These are phyloP conservation scores for Annulohypoxylon maeteangense DNA, from an alignment of 495 filamentous ascomycete genomes.

Conservation along the genomic window DNA sequence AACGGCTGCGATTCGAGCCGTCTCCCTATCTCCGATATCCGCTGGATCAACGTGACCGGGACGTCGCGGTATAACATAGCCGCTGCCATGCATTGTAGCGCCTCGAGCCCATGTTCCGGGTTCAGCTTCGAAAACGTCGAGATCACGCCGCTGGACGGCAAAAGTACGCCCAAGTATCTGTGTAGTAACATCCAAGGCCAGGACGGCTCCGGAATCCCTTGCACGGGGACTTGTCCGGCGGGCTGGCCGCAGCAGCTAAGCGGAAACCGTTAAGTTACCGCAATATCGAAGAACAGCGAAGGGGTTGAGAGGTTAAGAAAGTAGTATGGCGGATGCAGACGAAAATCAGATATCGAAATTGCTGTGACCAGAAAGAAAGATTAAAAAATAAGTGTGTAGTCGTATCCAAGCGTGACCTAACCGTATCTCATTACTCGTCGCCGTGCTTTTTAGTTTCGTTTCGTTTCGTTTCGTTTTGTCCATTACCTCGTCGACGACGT, in stretches of 20 bases:
- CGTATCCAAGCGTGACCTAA: background rate
- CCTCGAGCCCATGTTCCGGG: slow-evolving; percentile 58
- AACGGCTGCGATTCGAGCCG: slow-evolving; percentile 62
- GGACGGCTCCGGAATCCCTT: slow-evolving; percentile 49
- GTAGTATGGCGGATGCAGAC: background rate
- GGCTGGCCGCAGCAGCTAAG: slow-evolving; percentile 57
- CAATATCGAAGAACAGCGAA: background rate
- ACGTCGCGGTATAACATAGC: slow-evolving; percentile 66
- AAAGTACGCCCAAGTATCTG: slow-evolving; percentile 54
- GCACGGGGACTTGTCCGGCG: slow-evolving; percentile 57
- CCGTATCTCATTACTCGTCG: slow-evolving; percentile 41
- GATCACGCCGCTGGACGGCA: slow-evolving; percentile 57
- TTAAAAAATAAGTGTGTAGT: background rate
- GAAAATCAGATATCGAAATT: background rate
- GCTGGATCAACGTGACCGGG: slow-evolving; percentile 67
- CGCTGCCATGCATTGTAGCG: slow-evolving; percentile 64
- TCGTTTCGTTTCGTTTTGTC: slow-evolving; percentile 13
- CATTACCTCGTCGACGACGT: too few species aligned
- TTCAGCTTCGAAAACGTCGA: slow-evolving; percentile 62
- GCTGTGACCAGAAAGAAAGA: too few species aligned
- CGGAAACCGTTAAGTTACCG: slow-evolving; percentile 49
- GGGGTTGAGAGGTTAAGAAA: background rate
- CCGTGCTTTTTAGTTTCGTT: slow-evolving; percentile 5
- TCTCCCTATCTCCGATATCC: slow-evolving; percentile 61
- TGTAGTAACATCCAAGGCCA: slow-evolving; percentile 59